Conservation (phyloP, 352 stramenopile genomes). For the Thalassiosira mediterranea region DNA sequence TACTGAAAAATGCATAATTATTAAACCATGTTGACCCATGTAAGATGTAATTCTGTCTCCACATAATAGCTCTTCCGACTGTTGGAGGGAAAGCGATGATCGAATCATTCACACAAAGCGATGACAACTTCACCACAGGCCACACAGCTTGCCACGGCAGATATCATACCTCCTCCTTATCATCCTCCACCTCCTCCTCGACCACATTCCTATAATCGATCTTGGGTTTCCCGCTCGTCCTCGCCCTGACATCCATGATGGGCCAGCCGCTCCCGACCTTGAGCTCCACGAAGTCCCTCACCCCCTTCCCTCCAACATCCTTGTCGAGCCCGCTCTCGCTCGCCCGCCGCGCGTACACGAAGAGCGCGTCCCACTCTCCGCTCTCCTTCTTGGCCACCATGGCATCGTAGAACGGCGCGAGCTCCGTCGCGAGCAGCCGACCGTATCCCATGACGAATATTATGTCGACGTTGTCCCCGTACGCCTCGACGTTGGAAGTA, state of each 20-base stretch:
- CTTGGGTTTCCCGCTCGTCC: no score
- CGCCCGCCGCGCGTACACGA: conserved; percentile 38
- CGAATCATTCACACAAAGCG: no score
- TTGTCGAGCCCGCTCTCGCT: not conserved
- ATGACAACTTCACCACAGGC: no score
- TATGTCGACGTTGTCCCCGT: conserved; percentile 27
- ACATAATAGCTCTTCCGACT: no score
- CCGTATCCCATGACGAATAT: conserved; percentile 44
- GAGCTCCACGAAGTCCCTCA: conserved; percentile 33
- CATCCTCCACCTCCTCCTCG: no score
- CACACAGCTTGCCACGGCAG: no score
- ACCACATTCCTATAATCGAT: no score
- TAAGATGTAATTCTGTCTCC: no score
- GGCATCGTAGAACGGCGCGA: conserved; percentile 25
- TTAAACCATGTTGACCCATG: no score
- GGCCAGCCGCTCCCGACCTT: conserved; percentile 35
- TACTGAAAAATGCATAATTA: no score
- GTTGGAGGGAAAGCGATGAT: no score
- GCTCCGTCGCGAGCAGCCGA: conserved; percentile 13
- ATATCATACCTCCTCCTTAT: no score
- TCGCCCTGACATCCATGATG: conserved; percentile 43
- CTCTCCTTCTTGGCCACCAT: conserved; percentile 23
- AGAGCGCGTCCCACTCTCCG: conserved; percentile 26
- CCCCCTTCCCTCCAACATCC: conserved; percentile 17
- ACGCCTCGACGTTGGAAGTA: conserved; percentile 20